A percentile compares a stretch with the other conserved stretches of the same genome.
phyloP scores from a whole-genome alignment of 2,329 filamentous ascomycete genomes.

The Chaetoscypha palmicola region DNA sequence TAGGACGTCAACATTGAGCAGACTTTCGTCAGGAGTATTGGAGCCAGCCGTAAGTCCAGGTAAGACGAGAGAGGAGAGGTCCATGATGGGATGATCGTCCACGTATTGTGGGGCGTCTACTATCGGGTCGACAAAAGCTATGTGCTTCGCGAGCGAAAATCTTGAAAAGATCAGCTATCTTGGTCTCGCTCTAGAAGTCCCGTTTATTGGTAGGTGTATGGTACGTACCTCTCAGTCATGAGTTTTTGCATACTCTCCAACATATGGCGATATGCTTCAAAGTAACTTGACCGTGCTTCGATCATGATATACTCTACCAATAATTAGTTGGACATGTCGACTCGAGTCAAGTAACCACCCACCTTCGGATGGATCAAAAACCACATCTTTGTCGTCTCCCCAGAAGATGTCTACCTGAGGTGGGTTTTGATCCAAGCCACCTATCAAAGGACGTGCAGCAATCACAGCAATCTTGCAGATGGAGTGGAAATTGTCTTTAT shows the following conservation, averaged over 20 bases:
- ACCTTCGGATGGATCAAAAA: conserved; percentile 59
- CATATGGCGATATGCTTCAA: conserved; percentile 67
- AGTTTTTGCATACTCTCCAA: conserved; percentile 61
- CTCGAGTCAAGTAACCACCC: conserved; percentile 37
- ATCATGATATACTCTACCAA: conserved; percentile 55
- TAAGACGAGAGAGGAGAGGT: conserved; percentile 42
- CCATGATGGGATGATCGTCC: conserved; percentile 38
- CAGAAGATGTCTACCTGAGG: conserved; percentile 74
- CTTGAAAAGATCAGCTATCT: too few relatives aligned
- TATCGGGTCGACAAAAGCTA: conserved; percentile 42
- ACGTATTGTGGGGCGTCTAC: conserved; percentile 48
- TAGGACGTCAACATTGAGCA: conserved; percentile 47
- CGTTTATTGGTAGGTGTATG: too few relatives aligned
- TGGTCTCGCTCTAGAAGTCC: too few relatives aligned
- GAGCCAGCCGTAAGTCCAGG: conserved; percentile 5
- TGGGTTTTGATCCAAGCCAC: conserved; percentile 55
- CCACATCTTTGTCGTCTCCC: conserved; percentile 49
- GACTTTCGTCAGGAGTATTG: conserved; percentile 25
- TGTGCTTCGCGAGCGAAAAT: conserved; percentile 56
- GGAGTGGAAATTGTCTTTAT: conserved; percentile 53
- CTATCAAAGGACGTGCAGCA: conserved; percentile 60
- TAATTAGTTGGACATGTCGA: conserved; percentile 1
- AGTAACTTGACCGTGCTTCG: conserved; percentile 67
- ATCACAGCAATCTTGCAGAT: conserved; percentile 66
- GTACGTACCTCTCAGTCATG: conserved; percentile 27